These are phyloP conservation scores for Aschersonia sp. DNA, from an alignment of 2,329 filamentous ascomycete species.

Conservation along the genomic window DNA sequence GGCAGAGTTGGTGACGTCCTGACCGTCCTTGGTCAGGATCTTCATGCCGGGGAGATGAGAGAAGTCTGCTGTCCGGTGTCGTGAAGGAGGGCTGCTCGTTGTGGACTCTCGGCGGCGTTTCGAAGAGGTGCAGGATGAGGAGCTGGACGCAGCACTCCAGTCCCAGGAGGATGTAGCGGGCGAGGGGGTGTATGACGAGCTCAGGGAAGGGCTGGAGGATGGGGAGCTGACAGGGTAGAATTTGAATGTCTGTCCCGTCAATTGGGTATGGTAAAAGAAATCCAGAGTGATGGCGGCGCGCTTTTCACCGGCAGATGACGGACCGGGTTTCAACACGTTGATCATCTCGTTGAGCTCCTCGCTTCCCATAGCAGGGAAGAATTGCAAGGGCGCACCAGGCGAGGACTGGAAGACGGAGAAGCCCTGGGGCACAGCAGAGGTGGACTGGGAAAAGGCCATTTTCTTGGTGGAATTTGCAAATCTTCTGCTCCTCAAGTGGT, in stretches of 20 bases:
- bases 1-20: conserved; percentile 47
- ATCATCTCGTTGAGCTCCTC: conserved; percentile 46
- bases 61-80: conserved; percentile 26
- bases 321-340: conserved; percentile 39
- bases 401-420: conserved; percentile 47
- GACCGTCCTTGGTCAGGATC: conserved; percentile 49
- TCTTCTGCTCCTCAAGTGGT: not conserved
- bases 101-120: conserved; percentile 13
- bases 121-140: conserved; percentile 12
- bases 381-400: conserved; percentile 43
- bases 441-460: conserved; percentile 1
- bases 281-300: conserved; percentile 41
- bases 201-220: conserved; percentile 21
- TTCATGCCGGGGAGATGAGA: conserved; percentile 47
- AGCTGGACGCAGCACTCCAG: conserved; percentile 20
- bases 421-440: conserved; percentile 23
- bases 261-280: conserved; percentile 38
- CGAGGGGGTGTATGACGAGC: conserved; percentile 32
- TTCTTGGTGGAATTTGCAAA: not conserved
- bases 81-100: conserved; percentile 10
- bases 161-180: conserved; percentile 33
- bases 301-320: conserved; percentile 41
- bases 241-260: conserved; percentile 44
- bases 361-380: conserved; percentile 50
- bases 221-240: conserved; percentile 38